Base-by-base conservation (phyloP, 768 basidiomycete genomes). In the Leccinum pellstonianum region DNA sequence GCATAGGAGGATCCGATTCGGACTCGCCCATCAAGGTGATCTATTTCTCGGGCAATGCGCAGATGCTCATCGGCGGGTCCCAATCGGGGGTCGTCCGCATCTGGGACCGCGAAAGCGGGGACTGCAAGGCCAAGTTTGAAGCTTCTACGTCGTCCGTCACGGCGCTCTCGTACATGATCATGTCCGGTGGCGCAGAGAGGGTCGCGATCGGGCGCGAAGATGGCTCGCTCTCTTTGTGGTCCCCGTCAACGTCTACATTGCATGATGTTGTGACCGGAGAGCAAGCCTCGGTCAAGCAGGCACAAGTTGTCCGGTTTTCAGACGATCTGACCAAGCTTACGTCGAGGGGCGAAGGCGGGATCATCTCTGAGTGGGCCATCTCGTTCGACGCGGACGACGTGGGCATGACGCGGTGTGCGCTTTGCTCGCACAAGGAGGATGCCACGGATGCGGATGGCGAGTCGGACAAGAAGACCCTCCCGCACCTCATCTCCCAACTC, bases 151-250 rank as follows among this genome's bases (percentile, higher is more conserved):
- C 59, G 3, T 38, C 4, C 48, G 70, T 71, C 31, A 70, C 64
- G 14, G 58, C 67, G 25, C 54, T 71, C 21, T 61, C 56, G n/a
- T 63, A 54, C 29, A 37, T 50, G 15, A 9, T 29, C 29, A 10
- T 46, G 1, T 33, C 56, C 21, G 47, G 54, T 23, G 54, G 51
- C 9, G 31, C 17, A 5, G 27, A 35, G 17, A 51, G 35, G 31
- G 27, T 68, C 9, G 59, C 56, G n/a, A 58, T 67, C 47, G 67
- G 66, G 5, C 59, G 64, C 27, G 59, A 64, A 41, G 68, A 70
- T n/a, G 62, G 64, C 21, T 66, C 60, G 33, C 14, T 63, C 43
- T 35, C 27, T 23, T 3, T 67, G 12, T 71, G 69, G 67, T 60
- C 5, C 21, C 62, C 68, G 1, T 57, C 57, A 31, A 59, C 57